Base-by-base conservation (phyloP, 2,329 filamentous ascomycete genomes). In the Lachnellula subtilissima region DNA sequence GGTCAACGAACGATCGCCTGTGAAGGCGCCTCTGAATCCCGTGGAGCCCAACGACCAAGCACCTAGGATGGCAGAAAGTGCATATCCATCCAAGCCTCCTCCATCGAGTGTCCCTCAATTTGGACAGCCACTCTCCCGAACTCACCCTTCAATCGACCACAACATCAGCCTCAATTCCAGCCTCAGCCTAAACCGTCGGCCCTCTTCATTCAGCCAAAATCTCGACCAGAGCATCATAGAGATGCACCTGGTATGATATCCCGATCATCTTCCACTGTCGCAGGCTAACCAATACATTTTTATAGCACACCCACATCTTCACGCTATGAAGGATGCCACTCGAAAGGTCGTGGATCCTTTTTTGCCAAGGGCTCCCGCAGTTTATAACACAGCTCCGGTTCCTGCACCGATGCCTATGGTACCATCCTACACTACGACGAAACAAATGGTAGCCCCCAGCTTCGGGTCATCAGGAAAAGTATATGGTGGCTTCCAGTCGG, bases 1-100 rank as follows among this genome's bases (percentile, higher is more conserved):
- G 68, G 69, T 70, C 47, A 70, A 68, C 48, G 68, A 71, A 60
- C 56, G 64, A 62, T 66, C 63, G 45, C 67, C 69, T 56, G 66
- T 65, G 23, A 70, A 69, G 60, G 65, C 56, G 4, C 60, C 63
- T 36, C 53, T 66, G 9, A 56, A 57, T 11, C 56, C 66, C 37
- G 58, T 60, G 28, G 58, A 52, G 5, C 46, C 56, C 17, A 67
- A 69, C 40, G 65, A 65, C 17, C 59, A 67, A 43, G 43, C 53
- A 14, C 37, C 53, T 54, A 58, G 42, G 35, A 48, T 40, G 39
- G 43, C 48, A 40, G 54, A 63, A 22, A 42, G 39, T 36, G 23
- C 53, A 9, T 56, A 55, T 39, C n/a, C 55, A 23, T 49, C 55
- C 4, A 60, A 60, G 28, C 55, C 36, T 12, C 25, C 47, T 23